Conservation (phyloP, 805 yeast species). For the Metschnikowia chrysomelidarum region DNA sequence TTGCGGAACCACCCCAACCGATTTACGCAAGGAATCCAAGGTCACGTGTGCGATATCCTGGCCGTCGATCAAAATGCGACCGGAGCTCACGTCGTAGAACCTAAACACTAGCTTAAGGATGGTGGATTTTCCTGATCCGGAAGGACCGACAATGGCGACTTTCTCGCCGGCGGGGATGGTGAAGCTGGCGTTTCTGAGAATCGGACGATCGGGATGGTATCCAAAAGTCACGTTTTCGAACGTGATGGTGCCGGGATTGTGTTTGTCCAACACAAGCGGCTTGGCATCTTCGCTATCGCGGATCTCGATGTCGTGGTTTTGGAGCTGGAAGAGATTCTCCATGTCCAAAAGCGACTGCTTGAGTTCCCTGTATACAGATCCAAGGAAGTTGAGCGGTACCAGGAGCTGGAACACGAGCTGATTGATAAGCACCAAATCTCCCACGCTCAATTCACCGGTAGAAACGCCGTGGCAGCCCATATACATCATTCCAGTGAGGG, state of each 20-base stretch:
- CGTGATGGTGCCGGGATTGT: conserved; percentile 67
- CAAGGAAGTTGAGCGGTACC: conserved; percentile 91
- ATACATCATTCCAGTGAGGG: conserved; percentile 95
- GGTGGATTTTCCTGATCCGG: conserved; percentile 95
- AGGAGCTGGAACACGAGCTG: conserved; percentile 95
- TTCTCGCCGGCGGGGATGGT: conserved; percentile 87
- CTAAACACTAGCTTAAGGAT: conserved; percentile 79
- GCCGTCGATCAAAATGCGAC: conserved; percentile 82
- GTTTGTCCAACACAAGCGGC: conserved; percentile 47
- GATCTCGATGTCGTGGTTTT: conserved; percentile 68
- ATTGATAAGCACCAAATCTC: conserved; percentile 91
- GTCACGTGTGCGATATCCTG: conserved; percentile 78
- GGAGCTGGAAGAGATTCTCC: conserved; percentile 90
- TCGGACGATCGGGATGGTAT: conserved; percentile 85
- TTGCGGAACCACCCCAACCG: conserved; percentile 94
- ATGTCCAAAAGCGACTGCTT: conserved; percentile 91
- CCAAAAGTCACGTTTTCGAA: conserved; percentile 94
- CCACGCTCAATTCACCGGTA: conserved; percentile 78
- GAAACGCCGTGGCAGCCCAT: conserved; percentile 96
- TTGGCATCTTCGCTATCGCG: conserved; percentile 61
- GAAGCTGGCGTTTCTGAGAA: conserved; percentile 75
- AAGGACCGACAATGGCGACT: conserved; percentile 94
- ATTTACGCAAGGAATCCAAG: conserved; percentile 67
- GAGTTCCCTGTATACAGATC: conserved; percentile 92
- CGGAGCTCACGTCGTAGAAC: conserved; percentile 79